Evolutionary conservation across 805 yeast species (phyloP).

Genomic region (Suhomyces kilbournensis): DNA sequence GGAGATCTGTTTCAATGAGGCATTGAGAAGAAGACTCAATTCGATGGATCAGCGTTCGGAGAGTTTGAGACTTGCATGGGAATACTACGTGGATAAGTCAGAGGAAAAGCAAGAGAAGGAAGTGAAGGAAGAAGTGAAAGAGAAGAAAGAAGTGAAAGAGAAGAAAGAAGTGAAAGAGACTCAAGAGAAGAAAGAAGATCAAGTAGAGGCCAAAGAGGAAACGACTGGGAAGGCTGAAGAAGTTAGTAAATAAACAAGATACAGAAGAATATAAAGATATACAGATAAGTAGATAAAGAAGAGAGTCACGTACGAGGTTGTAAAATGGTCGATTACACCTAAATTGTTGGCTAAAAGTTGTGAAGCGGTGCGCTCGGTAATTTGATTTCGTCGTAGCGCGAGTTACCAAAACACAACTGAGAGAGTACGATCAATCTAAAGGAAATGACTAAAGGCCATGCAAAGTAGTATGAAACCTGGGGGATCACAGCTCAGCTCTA

Average conservation of each 20-base stretch:
- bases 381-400: not conserved
- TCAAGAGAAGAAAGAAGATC: not conserved
- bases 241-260: not conserved
- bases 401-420: not conserved
- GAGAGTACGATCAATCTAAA: not conserved
- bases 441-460: too few species aligned
- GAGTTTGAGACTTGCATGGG: constrained; percentile 36
- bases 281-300: too few species aligned
- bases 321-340: too few species aligned
- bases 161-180: not conserved
- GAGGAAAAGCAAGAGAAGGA: constrained; percentile 5
- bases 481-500: too few species aligned
- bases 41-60: constrained; percentile 42
- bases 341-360: not conserved
- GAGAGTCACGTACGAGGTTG: not conserved
- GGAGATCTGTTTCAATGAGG: constrained; percentile 90
- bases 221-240: not conserved
- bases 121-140: not conserved
- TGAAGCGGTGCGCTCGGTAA: not conserved
- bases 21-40: constrained; percentile 70
- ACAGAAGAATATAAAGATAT: not conserved
- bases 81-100: constrained; percentile 16
- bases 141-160: not conserved
- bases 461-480: too few species aligned
- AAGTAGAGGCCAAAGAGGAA: not conserved